Base-by-base conservation (phyloP, 2,329 filamentous ascomycete species). In the Neonectria coccinea region DNA sequence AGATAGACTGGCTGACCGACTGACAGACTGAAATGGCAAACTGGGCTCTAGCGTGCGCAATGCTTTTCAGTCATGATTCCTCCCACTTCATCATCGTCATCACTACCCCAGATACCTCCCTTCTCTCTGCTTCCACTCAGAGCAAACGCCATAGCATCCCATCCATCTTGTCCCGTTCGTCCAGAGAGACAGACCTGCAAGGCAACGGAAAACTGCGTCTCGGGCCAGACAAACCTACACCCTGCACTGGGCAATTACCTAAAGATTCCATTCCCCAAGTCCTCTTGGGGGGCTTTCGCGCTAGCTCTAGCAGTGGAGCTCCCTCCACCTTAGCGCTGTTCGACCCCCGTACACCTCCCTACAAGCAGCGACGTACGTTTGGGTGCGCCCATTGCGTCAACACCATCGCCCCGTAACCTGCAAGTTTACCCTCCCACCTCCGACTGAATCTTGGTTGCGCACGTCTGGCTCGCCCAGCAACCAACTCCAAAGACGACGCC, bases 341-440 rank as follows among this genome's bases (percentile, higher is more conserved):
- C 54, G 59, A 52, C 39, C 59, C 44, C 54, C 33, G 58, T 48
- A 51, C 39, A 33, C 29, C 50, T 18, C 27, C 44, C 36, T 44
- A 45, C 42, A 25, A 25, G 10, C 12, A 25, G 42, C 20, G 11
- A 45, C 42, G 18, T 18, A 42, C 39, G 39, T 42, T 29, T 29
- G 48, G 64, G 67, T 69, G 65, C 69, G 62, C 66, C 69, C 64
- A 74, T 74, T 74, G 72, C 72, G 72, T 74, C 72, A 74, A 74
- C 71, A 74, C 62, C 70, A 39, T 69, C 69, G 33, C 56, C 64
- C 56, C 56, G 52, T 63, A 58, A 64, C 64, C 58, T 68, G 62
- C 42, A 61, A 70, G 60, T 67, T 64, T 64, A 58, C 69, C 64
- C 61, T 55, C 56, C 50, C 5, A 64, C 62, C 67, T 25, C 25